Base-by-base conservation (phyloP, 202 grass and related monocot species). In the Zizania palustris region DNA sequence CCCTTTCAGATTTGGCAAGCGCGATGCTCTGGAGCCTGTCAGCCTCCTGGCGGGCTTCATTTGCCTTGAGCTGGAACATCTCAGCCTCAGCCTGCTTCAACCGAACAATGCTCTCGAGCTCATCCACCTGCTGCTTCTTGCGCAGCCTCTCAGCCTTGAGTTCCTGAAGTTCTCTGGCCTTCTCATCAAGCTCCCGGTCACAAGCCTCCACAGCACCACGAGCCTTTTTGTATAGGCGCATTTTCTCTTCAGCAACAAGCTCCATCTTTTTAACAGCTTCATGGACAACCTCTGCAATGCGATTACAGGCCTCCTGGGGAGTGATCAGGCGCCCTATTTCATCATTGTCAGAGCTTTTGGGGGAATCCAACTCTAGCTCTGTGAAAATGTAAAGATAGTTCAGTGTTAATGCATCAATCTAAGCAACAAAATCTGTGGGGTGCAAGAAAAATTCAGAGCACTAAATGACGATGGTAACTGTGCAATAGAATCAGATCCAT, bases 21-120 rank as follows among this genome's bases (percentile, higher is more conserved):
- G 81, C 85, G 2, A 99, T 99, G 87, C 92, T 99, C 64, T 93
- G 96, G 45, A 99, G 87, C 59, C 96, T 81, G 83, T 99, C 92
- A 0, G 88, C 96, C 76, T 99, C 92, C 79, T 96, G 92, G 13
- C 86, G 77, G 6, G 96, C 92, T 75, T 96, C 96, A 0, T 84
- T 96, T 13, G 96, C 96, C 75, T 99, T 99, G 12, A 91, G 87
- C 83, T 99, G 96, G 91, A 99, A 99, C 96, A 99, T 99, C 81
- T 99, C 96, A 0, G 90, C 92, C 61, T 99, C 96, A 0, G 87
- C 92, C 74, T 89, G 89, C 79, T 99, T 99, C 66, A 99, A 45
- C 58, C 92, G 85, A 11, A 96, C 88, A 3, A 96, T 93, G 81
- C 96, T 99, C 74, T 99, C 96, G 0, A 99, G 83, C 79, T 96